Percentiles rank a stretch among this genome's conserved stretches.
These are phyloP conservation scores for Claviceps spartinae DNA, from an alignment of 2,329 filamentous ascomycete species.

Conservation along the genomic window DNA sequence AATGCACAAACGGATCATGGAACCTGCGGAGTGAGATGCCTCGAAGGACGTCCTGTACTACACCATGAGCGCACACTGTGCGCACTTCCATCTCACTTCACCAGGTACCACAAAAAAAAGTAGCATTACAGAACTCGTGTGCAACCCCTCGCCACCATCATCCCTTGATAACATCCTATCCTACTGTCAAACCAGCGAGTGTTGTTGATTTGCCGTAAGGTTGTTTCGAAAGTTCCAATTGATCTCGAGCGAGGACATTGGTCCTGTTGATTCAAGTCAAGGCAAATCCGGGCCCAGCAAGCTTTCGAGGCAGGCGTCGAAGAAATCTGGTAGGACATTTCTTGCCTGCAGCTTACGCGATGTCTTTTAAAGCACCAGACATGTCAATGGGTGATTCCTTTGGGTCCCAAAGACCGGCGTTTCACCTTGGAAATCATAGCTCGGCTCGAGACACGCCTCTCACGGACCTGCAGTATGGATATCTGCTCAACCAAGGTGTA, in stretches of 20 bases:
- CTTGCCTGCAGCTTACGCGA: slow-evolving; percentile 1
- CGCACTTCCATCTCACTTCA: not conserved
- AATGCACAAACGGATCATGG: no score
- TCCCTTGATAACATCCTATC: not conserved
- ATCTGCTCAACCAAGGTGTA: slow-evolving; percentile 57
- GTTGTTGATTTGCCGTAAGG: not conserved
- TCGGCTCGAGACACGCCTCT: slow-evolving; percentile 46
- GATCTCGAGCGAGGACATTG: not conserved
- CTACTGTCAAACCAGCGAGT: not conserved
- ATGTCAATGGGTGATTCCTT: slow-evolving; percentile 14
- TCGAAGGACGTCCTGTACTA: not conserved
- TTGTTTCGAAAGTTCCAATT: not conserved
- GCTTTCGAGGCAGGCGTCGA: not conserved
- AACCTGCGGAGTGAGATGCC: no score
- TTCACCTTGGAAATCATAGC: slow-evolving; percentile 66
- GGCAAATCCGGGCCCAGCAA: not conserved
- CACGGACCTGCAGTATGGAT: slow-evolving; percentile 48
- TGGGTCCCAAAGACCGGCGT: slow-evolving; percentile 26
- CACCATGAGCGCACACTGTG: slow-evolving; percentile 5
- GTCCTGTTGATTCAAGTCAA: not conserved
- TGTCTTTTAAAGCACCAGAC: slow-evolving; percentile 12
- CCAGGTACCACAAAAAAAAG: slow-evolving; percentile 1
- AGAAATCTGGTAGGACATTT: not conserved
- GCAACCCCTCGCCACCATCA: not conserved
- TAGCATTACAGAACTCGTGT: not conserved